Evolutionary conservation across 306 rosid species (phyloP).

Genomic region (Gastrolobium bilobum): DNA sequence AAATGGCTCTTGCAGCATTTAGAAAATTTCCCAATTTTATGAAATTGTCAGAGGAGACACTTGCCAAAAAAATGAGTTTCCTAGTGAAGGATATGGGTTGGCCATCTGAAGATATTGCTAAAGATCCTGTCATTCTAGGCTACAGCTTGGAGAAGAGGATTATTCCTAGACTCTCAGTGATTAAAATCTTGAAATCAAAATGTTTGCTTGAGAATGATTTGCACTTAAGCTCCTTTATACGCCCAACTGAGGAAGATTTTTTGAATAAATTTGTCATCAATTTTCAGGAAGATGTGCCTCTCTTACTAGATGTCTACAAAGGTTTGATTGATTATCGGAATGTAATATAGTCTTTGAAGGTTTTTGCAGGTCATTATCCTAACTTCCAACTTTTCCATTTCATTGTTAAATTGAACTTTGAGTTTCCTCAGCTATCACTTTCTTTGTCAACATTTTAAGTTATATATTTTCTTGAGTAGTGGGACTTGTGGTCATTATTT

Average conservation of each 20-base stretch:
- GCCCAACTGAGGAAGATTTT: not conserved
- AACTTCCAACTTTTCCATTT: not conserved
- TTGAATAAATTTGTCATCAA: not conserved
- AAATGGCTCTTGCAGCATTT: slow-evolving; percentile 42
- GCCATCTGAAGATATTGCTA: not conserved
- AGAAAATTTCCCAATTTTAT: slow-evolving; percentile 41
- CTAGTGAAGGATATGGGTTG: slow-evolving; percentile 37
- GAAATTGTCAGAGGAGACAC: not conserved
- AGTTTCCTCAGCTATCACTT: not conserved
- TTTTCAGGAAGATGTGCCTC: not conserved
- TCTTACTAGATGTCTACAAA: slow-evolving; percentile 1
- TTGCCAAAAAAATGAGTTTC: slow-evolving; percentile 26
- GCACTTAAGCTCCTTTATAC: not conserved
- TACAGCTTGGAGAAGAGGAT: slow-evolving; percentile 50
- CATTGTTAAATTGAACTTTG: not conserved
- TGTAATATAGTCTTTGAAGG: not conserved
- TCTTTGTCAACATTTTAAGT: not conserved
- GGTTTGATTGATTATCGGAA: not conserved
- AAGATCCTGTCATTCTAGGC: not conserved
- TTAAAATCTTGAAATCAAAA: slow-evolving; percentile 17
- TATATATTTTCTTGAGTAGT: not conserved
- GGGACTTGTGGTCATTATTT: not conserved
- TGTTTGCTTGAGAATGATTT: not conserved
- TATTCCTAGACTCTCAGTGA: slow-evolving; percentile 26
- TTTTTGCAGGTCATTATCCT: not conserved